Evolutionary conservation across 2,329 filamentous ascomycete species (phyloP), one percentile per base, ranked within the genome.

Genomic region (Trichoderma brevicompactum): DNA sequence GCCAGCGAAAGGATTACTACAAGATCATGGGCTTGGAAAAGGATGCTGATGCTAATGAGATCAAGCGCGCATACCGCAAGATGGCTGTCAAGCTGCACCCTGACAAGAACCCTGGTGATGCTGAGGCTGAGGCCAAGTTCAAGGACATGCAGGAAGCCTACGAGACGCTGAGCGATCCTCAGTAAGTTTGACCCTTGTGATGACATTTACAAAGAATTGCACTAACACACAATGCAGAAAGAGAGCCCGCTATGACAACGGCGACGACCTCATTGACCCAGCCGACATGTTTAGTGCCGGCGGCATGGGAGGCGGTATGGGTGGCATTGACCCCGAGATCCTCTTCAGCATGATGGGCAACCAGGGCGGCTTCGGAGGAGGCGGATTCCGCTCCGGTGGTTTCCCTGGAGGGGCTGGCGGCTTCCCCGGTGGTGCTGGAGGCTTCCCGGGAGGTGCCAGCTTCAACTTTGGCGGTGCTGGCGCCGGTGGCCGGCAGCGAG

Each of bases 81-180:
- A 85, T 97, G 74, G 95, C 95, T 65, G 94, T 99, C 71, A 84
- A 94, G 69, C 91, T 97, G 76, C 95, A 99, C 78, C 95, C 95
- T 2, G 95, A 99, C 81, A 99, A 99, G 87, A 99, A 98, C 80
- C 92, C 90, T 1, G 92, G 90, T 68, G 92, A 97, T 72, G 85
- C 88, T 66, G 84, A 87, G 59, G 95, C 95, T 68, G 94, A 93
- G 73, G 90, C 92, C 72, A 89, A 92, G 74, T 99, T 99, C 86
- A 98, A 99, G 86, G 95, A 99, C 76, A 91, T 97, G 76, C 92
- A 93, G 73, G 95, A 99, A 82, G 94, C 94, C 46, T 97, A 99
- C 76, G 95, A 99, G 80, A 96, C 90, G 56, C 81, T 99, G 79
- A 97, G 92, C 75, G 95, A 99, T 79, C 83, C 93, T 81, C 89